Evolutionary conservation across 306 rosid species (phyloP), one percentile per base, ranked within the genome.

Genomic region (Ammopiptanthus mongolicus): DNA sequence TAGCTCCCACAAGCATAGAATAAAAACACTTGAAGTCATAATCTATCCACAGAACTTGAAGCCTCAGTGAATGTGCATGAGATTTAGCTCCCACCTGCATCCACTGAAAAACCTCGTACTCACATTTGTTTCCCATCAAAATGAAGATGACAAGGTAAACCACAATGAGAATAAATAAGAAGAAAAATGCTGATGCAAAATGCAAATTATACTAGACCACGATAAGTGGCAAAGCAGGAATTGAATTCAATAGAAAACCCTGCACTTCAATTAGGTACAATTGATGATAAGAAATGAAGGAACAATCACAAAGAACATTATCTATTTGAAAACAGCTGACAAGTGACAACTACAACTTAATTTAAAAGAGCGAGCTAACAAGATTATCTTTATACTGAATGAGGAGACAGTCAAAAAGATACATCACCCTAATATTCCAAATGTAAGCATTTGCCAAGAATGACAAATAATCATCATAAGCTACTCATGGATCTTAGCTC

Each of bases 1-100:
- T 77, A 81, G 82, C 88, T 84, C 79, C 79, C 82, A 80, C 80
- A 82, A 79, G 83, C 86, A 76, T 70, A 70, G 81, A 82, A 79
- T 61, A 81, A 72, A 75, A 36, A 78, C 34, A 46, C 68, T 77
- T 82, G 5, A 31, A 63, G 74, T 75, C 59, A 56, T 66, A 68
- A 78, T 61, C 63, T 57, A 67, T 74, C 65, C 56, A 22, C 70
- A 25, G 47, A 52, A 72, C 57, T 11, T 73, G 4, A 2, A 65
- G 78, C 81, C 78, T 61, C 57, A 8, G 50, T 46, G 4, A 36
- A 63, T 46, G 25, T 29, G 56, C 79, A 31, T 66, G 71, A 65
- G 36, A 8, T 78, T 87, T 74, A 91, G 82, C 87, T 89, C 85
- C 86, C 88, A 87, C 90, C 97, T 87, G 94, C 97, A 81, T 82